Conservation (phyloP, 257 asterid genomes). For the Ehretia macrophylla region DNA sequence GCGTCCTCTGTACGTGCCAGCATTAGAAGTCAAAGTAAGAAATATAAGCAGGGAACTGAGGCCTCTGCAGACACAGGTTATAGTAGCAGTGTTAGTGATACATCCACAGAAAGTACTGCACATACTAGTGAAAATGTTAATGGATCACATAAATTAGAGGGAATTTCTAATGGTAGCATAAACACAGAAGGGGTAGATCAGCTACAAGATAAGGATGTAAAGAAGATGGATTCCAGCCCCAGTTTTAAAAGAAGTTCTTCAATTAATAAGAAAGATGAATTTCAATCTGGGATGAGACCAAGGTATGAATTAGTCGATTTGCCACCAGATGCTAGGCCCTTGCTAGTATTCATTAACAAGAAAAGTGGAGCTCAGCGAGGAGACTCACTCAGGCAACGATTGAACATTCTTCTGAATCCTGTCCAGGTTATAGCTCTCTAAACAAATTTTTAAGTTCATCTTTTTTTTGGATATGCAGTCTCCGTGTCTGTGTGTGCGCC, state of each 20-base stretch:
- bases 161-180: constrained; percentile 34
- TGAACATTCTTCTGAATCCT: constrained; percentile 84
- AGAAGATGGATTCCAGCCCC: constrained; percentile 45
- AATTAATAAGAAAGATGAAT: constrained; percentile 59
- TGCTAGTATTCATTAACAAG: constrained; percentile 80
- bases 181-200: constrained; percentile 43
- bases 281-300: constrained; percentile 50
- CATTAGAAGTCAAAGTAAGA: constrained; percentile 78
- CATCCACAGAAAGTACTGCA: constrained; percentile 44
- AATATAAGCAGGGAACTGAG: constrained; percentile 60
- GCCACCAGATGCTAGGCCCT: constrained; percentile 89
- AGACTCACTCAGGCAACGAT: constrained; percentile 69
- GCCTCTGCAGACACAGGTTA: constrained; percentile 44
- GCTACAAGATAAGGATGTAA: constrained; percentile 40
- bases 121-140: constrained; percentile 40
- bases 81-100: constrained; percentile 47
- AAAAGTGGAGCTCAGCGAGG: constrained; percentile 99
- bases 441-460: constrained; percentile 12
- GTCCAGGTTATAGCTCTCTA: constrained; percentile 66
- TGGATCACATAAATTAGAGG: constrained; percentile 50
- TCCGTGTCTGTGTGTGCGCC: background rate
- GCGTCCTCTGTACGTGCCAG: constrained; percentile 96
- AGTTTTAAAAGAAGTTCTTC: constrained; percentile 65
- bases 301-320: constrained; percentile 82
- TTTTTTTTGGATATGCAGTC: background rate